phyloP scores from a whole-genome alignment of 495 filamentous ascomycete species.

The Hyaloscypha bicolor region DNA sequence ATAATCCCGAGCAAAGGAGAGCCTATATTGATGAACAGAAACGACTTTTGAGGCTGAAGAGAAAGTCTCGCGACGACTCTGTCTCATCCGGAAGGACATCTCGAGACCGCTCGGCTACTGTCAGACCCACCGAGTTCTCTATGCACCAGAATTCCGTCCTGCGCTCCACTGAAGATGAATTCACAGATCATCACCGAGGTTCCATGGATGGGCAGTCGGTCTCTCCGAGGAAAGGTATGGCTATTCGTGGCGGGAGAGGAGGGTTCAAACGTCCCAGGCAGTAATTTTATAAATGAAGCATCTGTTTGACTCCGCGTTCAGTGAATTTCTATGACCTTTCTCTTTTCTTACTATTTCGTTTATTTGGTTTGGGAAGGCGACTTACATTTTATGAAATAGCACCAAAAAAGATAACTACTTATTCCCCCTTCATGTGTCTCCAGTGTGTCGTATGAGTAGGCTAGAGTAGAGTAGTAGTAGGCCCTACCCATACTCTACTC shows the following conservation, averaged over 20 bases:
- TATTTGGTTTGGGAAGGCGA: background rate
- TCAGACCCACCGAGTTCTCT: slow-evolving; percentile 1
- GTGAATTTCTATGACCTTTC: background rate
- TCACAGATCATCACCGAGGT: background rate
- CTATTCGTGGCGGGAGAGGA: background rate
- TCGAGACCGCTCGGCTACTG: background rate
- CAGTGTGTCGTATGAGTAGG: too few species aligned
- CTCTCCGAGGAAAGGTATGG: background rate
- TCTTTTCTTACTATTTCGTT: background rate
- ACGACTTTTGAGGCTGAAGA: slow-evolving; percentile 11
- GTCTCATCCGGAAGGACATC: slow-evolving; percentile 2
- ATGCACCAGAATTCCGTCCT: background rate
- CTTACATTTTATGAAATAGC: background rate
- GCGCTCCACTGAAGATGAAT: background rate
- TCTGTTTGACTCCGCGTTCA: background rate
- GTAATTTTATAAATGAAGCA: background rate
- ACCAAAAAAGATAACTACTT: background rate
- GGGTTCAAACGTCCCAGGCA: background rate
- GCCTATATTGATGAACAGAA: background rate
- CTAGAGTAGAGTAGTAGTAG: too few species aligned
- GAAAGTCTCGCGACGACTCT: slow-evolving; percentile 12
- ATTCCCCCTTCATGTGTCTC: background rate
- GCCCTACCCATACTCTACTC: too few species aligned
- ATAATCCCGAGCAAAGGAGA: background rate
- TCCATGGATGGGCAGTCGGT: background rate